Percentiles rank a stretch among this genome's conserved stretches.
phyloP scores from a whole-genome alignment of 495 filamentous ascomycete genomes.

The Podospora pseudoanserina region DNA sequence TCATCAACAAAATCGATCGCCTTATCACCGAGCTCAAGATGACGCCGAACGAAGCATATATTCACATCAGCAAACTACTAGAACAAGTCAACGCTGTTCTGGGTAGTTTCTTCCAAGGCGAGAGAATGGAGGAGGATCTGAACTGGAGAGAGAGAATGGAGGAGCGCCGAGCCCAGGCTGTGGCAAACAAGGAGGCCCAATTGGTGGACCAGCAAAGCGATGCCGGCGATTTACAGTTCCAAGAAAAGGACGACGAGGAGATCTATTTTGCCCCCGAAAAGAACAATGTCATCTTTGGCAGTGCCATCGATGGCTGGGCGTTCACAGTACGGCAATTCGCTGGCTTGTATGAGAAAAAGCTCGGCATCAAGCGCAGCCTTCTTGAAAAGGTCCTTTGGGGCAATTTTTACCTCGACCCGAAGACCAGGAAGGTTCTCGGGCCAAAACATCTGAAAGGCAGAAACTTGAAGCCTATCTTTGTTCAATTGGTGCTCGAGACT shows the following conservation, averaged over 20 bases:
- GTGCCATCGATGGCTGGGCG: constrained; percentile 95
- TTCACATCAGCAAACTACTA: constrained; percentile 81
- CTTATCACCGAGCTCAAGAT: constrained; percentile 90
- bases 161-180: constrained; percentile 61
- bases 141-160: constrained; percentile 94
- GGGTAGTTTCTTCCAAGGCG: constrained; percentile 95
- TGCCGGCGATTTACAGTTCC: constrained; percentile 62
- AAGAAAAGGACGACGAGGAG: constrained; percentile 94
- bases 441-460: constrained; percentile 92
- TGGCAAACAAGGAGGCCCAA: constrained; percentile 47
- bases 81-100: constrained; percentile 97
- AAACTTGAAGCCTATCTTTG: constrained; percentile 92
- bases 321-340: constrained; percentile 96
- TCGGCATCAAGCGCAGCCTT: constrained; percentile 86
- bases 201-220: constrained; percentile 50
- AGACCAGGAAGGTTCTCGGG: constrained; percentile 88
- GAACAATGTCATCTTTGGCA: constrained; percentile 98
- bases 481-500: constrained; percentile 91
- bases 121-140: constrained; percentile 97
- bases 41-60: constrained; percentile 83
- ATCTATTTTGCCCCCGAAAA: constrained; percentile 98
- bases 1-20: constrained; percentile 98
- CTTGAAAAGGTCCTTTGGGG: constrained; percentile 97
- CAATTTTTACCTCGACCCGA: constrained; percentile 93
- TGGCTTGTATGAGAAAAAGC: constrained; percentile 89